These are phyloP conservation scores for Phytopythium vexans DNA, from an alignment of 352 stramenopile genomes.

Conservation along the genomic window DNA sequence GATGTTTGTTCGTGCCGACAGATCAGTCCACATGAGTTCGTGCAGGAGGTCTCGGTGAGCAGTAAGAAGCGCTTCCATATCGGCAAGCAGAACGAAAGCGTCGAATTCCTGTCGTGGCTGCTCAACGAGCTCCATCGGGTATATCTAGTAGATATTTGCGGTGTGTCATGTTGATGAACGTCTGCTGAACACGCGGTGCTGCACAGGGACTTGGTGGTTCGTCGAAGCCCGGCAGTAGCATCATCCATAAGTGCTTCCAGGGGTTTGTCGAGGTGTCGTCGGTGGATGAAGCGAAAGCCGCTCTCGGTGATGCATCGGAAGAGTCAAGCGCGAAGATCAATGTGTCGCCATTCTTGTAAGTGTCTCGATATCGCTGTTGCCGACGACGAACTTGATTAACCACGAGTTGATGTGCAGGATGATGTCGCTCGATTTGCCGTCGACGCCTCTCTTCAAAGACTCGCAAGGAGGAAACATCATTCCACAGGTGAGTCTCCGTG, in stretches of 20 bases:
- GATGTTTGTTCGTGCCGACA: constrained; percentile 15
- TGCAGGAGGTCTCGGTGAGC: constrained; percentile 93
- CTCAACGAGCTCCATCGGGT: constrained; percentile 93
- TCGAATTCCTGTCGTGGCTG: constrained; percentile 97
- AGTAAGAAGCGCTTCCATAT: constrained; percentile 97
- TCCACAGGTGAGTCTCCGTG: constrained; percentile 61
- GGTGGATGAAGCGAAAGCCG: constrained; percentile 47
- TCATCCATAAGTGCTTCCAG: constrained; percentile 97
- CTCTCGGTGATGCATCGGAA: constrained; percentile 24
- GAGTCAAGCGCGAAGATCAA: constrained; percentile 29
- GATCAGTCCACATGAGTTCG: constrained; percentile 95
- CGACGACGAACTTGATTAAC: not conserved
- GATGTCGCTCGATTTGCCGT: constrained; percentile 96
- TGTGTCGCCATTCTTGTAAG: constrained; percentile 72
- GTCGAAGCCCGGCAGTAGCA: constrained; percentile 83
- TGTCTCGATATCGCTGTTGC: not conserved
- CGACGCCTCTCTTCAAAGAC: constrained; percentile 98
- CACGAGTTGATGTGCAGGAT: constrained; percentile 60
- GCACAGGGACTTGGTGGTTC: constrained; percentile 75
- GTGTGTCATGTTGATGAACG: not conserved
- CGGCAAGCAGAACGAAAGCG: constrained; percentile 91
- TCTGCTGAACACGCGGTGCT: not conserved
- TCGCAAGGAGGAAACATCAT: constrained; percentile 96
- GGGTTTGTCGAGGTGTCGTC: constrained; percentile 93
- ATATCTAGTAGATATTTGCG: constrained; percentile 11